Conservation (phyloP, 1,139 yeast genomes). For the Zygosaccharomyces sapae region DNA sequence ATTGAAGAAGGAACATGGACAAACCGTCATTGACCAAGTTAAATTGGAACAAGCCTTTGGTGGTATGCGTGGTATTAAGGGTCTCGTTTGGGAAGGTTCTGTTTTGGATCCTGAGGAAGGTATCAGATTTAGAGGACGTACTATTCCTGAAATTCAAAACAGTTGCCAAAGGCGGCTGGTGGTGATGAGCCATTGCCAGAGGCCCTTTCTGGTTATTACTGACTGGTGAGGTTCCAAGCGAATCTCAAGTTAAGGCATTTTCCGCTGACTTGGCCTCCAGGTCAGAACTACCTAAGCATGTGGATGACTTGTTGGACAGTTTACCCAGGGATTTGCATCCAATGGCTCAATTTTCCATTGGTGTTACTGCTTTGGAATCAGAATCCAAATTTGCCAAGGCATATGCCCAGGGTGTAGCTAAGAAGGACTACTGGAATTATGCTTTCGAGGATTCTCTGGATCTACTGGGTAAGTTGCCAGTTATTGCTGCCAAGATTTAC, state of each 20-base stretch:
- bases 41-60: conserved; percentile 96
- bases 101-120: conserved; percentile 98
- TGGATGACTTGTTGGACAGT: conserved; percentile 48
- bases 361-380: conserved; percentile 54
- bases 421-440: conserved; percentile 66
- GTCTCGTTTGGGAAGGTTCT: conserved; percentile 98
- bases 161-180: conserved; percentile 81
- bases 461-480: conserved; percentile 61
- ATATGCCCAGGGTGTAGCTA: conserved; percentile 61
- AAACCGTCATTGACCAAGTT: conserved; percentile 89
- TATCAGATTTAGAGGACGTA: conserved; percentile 95
- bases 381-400: conserved; percentile 67
- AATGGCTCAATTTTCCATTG: conserved; percentile 69
- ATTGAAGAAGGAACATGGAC: conserved; percentile 84
- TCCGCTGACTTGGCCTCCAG: conserved; percentile 57
- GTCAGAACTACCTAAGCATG: conserved; percentile 54
- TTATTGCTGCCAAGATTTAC: conserved; percentile 63
- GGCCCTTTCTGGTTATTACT: conserved; percentile 60
- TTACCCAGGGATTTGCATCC: conserved; percentile 59
- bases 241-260: conserved; percentile 49
- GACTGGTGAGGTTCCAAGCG: conserved; percentile 61
- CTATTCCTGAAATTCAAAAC: conserved; percentile 94
- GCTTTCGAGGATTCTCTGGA: conserved; percentile 62
- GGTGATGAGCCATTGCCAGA: conserved; percentile 74
- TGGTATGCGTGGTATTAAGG: conserved; percentile 99